Evolutionary conservation across 176 grass and related monocot genomes (phyloP), one percentile per base, ranked within the genome.

Genomic region (Juncus effusus): DNA sequence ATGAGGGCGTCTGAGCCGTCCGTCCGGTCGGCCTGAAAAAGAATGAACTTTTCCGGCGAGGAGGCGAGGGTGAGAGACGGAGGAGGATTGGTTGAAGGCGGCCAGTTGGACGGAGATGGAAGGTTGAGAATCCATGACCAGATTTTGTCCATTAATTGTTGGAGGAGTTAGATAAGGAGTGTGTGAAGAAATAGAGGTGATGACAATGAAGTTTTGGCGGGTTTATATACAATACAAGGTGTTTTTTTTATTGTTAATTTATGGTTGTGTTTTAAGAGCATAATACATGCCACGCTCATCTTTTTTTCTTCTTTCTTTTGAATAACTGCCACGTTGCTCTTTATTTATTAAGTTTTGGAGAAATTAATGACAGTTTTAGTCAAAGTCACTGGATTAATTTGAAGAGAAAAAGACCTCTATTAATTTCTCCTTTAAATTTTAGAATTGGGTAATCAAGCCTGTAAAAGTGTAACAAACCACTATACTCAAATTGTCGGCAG

Each of bases 71-170:
- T 5, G 45, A 87, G 35, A 4, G 72, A 73, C 5, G 80, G 60
- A 49, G 50, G 3, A 7, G 74, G 59, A 6, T 28, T 28, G 55
- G 74, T 41, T 41, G 16, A 13, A 11, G 77, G 52, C 45, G 70
- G 69, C 40, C 60, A 70, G 38, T 79, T 14, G 36, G 49, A 3
- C 13, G 13, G 55, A 1, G 16, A 64, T 59, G 63, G 65, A 62
- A 83, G 62, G 10, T 68, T 37, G 14, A 53, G 14, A 35, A 96
- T 59, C 87, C 84, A 88, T 16, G 84, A 65, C 91, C 91, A 96
- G 45, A 87, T 75, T 54, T 88, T 61, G 53, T 96, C 91, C 91
- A 96, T 95, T 73, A 38, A 50, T 38, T 61, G 13, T 40, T 51
- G 52, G 55, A 13, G 39, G 5, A 11, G 6, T 19, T 28, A 39